Evolutionary conservation across 2,329 filamentous ascomycete genomes (phyloP).

Genomic region (Gyromitra esculenta): DNA sequence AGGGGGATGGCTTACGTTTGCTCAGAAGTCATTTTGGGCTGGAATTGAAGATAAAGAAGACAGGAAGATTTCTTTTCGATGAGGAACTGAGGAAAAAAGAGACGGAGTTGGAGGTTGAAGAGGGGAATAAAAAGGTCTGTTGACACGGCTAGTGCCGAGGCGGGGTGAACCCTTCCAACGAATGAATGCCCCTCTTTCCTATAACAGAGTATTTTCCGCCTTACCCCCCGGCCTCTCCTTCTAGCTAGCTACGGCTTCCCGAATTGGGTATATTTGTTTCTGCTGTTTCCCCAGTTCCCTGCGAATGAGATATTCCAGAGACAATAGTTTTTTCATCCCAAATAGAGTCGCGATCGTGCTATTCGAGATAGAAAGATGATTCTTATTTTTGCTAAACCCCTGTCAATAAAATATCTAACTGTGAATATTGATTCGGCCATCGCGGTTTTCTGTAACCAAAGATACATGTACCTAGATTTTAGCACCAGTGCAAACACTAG

Average conservation of each 20-base stretch:
- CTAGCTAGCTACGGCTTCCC: slow-evolving; percentile 3
- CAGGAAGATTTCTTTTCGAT: slow-evolving; percentile 30
- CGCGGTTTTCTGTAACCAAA: background rate
- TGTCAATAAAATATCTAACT: background rate
- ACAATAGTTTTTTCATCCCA: background rate
- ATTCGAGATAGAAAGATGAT: background rate
- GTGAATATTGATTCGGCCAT: background rate
- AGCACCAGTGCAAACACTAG: background rate
- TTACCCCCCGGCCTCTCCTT: slow-evolving; percentile 16
- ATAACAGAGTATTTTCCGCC: slow-evolving; percentile 31
- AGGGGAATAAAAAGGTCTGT: slow-evolving; percentile 47
- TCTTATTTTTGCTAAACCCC: background rate
- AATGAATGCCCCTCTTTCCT: slow-evolving; percentile 50
- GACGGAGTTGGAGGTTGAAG: slow-evolving; percentile 27
- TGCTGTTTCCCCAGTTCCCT: background rate
- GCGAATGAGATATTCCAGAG: background rate
- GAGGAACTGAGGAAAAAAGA: slow-evolving; percentile 32
- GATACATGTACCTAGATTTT: background rate
- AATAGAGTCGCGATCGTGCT: background rate
- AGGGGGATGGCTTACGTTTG: slow-evolving; percentile 76
- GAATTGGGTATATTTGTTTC: slow-evolving; percentile 14
- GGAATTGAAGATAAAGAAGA: slow-evolving; percentile 52
- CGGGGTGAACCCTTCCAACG: slow-evolving; percentile 33
- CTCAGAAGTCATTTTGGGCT: slow-evolving; percentile 77
- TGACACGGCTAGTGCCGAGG: slow-evolving; percentile 21